These are phyloP conservation scores for Macrolepiota dolichaula DNA, from an alignment of 768 basidiomycete species.

Conservation along the genomic window DNA sequence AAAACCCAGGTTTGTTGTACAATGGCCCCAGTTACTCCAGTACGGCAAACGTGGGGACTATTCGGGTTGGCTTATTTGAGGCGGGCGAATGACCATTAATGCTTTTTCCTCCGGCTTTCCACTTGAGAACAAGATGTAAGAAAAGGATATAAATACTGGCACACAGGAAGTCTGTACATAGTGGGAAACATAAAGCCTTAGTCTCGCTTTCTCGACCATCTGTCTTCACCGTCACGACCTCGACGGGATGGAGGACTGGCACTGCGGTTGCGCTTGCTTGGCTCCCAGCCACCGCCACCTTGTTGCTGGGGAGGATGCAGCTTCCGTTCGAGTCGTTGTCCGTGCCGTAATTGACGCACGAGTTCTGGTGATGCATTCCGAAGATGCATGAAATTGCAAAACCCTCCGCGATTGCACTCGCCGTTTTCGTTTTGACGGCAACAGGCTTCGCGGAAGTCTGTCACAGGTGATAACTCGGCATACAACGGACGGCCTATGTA, in stretches of 20 bases:
- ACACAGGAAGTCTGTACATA: background rate
- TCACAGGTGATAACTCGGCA: slow-evolving; percentile 97
- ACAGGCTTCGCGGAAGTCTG: slow-evolving; percentile 98
- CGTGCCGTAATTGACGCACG: slow-evolving; percentile 71
- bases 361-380: slow-evolving; percentile 84
- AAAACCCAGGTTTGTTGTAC: slow-evolving; percentile 71
- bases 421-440: slow-evolving; percentile 99
- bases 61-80: slow-evolving; percentile 65
- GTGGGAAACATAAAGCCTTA: slow-evolving; percentile 9
- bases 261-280: slow-evolving; percentile 65
- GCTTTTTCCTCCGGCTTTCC: too few species aligned
- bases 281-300: slow-evolving; percentile 83
- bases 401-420: slow-evolving; percentile 95
- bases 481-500: slow-evolving; percentile 82
- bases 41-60: slow-evolving; percentile 44
- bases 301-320: slow-evolving; percentile 63
- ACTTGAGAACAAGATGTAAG: background rate
- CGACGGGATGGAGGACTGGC: slow-evolving; percentile 68
- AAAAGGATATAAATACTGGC: background rate
- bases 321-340: slow-evolving; percentile 81
- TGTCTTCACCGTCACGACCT: slow-evolving; percentile 67
- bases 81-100: too few species aligned
- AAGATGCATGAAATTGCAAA: slow-evolving; percentile 99
- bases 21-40: slow-evolving; percentile 71
- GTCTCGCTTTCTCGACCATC: slow-evolving; percentile 69